Conservation (phyloP, 2,329 filamentous ascomycete genomes). For the Mycogone perniciosa region DNA sequence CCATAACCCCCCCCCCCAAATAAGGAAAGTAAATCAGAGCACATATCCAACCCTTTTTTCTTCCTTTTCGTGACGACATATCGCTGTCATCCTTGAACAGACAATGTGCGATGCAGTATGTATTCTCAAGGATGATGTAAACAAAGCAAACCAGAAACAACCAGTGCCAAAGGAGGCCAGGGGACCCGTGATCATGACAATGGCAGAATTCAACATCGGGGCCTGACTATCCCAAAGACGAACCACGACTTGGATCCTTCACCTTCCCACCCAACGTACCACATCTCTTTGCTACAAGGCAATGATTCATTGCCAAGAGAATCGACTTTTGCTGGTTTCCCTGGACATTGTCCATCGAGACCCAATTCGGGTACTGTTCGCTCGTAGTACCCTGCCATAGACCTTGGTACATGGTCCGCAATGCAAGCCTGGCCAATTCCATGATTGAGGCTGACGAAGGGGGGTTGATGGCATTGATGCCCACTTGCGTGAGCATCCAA, state of each 20-base stretch:
- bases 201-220: too few relatives aligned
- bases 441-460: slow-evolving; percentile 7
- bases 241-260: neutral
- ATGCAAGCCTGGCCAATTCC: slow-evolving; percentile 13
- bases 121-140: too few relatives aligned
- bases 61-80: too few relatives aligned
- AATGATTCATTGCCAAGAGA: slow-evolving; percentile 25
- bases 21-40: too few relatives aligned
- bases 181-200: too few relatives aligned
- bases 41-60: too few relatives aligned
- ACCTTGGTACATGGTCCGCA: slow-evolving; percentile 17
- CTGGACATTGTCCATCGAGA: slow-evolving; percentile 24
- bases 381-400: slow-evolving; percentile 21
- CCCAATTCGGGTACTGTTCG: slow-evolving; percentile 27
- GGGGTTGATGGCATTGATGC: neutral
- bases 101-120: too few relatives aligned
- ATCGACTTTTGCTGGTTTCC: slow-evolving; percentile 20
- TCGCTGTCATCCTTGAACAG: too few relatives aligned
- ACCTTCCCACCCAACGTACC: slow-evolving; percentile 19
- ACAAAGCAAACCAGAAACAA: too few relatives aligned
- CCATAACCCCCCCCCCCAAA: too few relatives aligned
- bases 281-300: slow-evolving; percentile 22
- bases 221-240: too few relatives aligned
- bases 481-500: slow-evolving; percentile 21
- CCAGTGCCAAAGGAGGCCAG: too few relatives aligned